Conservation (phyloP, 306 rosid genomes). For the Ziziphus jujuba region DNA sequence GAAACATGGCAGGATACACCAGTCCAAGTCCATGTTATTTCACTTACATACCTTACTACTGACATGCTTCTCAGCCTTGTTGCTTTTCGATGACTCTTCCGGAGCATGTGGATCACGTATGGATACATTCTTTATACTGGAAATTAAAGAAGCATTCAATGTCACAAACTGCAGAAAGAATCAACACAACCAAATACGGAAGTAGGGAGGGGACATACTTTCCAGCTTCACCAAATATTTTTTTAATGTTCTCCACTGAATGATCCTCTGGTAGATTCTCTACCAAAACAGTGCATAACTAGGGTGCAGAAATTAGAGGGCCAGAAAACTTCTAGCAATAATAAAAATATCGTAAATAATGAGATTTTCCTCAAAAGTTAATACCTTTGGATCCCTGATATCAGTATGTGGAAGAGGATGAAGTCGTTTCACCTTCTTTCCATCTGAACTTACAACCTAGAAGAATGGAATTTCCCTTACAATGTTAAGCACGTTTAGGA, state of each 20-base stretch:
- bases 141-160: conserved; percentile 20
- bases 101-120: conserved; percentile 55
- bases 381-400: conserved; percentile 74
- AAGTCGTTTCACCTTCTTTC: conserved; percentile 80
- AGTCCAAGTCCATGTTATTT: conserved; percentile 6
- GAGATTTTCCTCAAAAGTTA: conserved; percentile 23
- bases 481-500: conserved; percentile 22
- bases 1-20: not conserved
- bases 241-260: conserved; percentile 70
- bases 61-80: conserved; percentile 51
- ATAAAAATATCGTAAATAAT: not conserved
- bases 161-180: conserved; percentile 20
- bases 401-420: conserved; percentile 55
- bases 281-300: conserved; percentile 90
- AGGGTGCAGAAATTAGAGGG: conserved; percentile 48
- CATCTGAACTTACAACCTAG: conserved; percentile 83
- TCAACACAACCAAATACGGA: not conserved
- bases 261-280: conserved; percentile 90
- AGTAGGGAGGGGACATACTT: conserved; percentile 47
- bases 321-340: conserved; percentile 14
- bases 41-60: conserved; percentile 60
- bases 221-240: conserved; percentile 83
- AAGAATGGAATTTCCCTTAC: conserved; percentile 9
- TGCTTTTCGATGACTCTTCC: conserved; percentile 51
- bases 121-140: conserved; percentile 66